phyloP scores from a whole-genome alignment of 306 rosid genomes.

The Cicer yamashitae region DNA sequence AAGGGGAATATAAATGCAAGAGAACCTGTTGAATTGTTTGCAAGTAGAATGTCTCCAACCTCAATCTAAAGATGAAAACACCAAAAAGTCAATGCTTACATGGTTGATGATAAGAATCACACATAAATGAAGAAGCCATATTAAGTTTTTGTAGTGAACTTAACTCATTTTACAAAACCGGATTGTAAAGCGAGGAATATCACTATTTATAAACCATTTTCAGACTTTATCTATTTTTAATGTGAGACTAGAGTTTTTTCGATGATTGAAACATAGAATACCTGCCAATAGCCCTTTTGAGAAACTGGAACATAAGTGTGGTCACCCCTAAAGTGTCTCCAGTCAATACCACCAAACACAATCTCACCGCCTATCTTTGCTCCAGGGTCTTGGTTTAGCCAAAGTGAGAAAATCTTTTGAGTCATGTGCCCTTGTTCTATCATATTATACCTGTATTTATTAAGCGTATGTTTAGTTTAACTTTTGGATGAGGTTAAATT shows the following conservation, averaged over 20 bases:
- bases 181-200: too few species aligned
- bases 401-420: slow-evolving; percentile 50
- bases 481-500: too few species aligned
- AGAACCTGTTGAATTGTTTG: slow-evolving; percentile 45
- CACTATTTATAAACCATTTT: too few species aligned
- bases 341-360: slow-evolving; percentile 59
- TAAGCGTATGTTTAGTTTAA: not conserved
- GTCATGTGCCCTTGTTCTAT: slow-evolving; percentile 46
- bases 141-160: too few species aligned
- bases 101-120: slow-evolving; percentile 23
- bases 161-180: too few species aligned
- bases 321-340: slow-evolving; percentile 68
- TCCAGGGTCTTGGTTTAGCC: slow-evolving; percentile 51
- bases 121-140: not conserved
- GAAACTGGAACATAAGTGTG: slow-evolving; percentile 90
- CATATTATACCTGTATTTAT: slow-evolving; percentile 54
- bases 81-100: slow-evolving; percentile 32
- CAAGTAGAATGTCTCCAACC: slow-evolving; percentile 34
- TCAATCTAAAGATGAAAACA: slow-evolving; percentile 42
- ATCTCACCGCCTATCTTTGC: slow-evolving; percentile 57
- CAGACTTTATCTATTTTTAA: too few species aligned
- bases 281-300: slow-evolving; percentile 91
- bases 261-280: not conserved
- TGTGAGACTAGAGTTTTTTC: too few species aligned
- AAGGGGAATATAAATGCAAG: slow-evolving; percentile 4